Percentiles rank a stretch among this genome's conserved stretches.
phyloP scores from a whole-genome alignment of 495 filamentous ascomycete species.

The Penicillium bovifimosum region DNA sequence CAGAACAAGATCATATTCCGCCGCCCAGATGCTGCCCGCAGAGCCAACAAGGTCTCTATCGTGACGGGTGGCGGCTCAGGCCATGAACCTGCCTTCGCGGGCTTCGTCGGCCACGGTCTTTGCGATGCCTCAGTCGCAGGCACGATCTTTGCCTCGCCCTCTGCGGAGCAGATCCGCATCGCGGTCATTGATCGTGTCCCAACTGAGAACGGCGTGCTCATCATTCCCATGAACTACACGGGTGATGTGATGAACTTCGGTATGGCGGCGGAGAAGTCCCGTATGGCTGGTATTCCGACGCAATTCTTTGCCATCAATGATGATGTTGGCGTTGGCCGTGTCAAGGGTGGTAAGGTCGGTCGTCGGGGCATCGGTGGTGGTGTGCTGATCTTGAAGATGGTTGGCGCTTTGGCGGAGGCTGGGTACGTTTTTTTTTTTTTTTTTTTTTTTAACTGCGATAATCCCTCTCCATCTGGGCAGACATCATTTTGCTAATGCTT shows the following conservation, averaged over 20 bases:
- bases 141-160: conserved; percentile 87
- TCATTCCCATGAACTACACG: conserved; percentile 63
- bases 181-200: conserved; percentile 69
- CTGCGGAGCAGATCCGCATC: conserved; percentile 77
- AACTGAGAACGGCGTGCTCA: conserved; percentile 65
- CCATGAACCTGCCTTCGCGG: conserved; percentile 87
- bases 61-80: conserved; percentile 88
- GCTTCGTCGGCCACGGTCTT: conserved; percentile 65
- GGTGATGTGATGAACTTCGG: conserved; percentile 91
- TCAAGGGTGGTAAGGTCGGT: conserved; percentile 82
- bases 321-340: conserved; percentile 85
- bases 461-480: not conserved
- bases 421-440: conserved; percentile 52
- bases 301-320: conserved; percentile 97
- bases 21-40: conserved; percentile 49
- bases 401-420: conserved; percentile 74
- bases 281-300: conserved; percentile 68
- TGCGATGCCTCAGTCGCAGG: conserved; percentile 83
- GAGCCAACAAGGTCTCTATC: conserved; percentile 62
- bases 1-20: conserved; percentile 84
- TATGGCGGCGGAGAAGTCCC: conserved; percentile 88
- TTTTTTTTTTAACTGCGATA: no score
- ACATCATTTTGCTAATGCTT: not conserved
- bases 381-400: conserved; percentile 82
- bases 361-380: conserved; percentile 88